Evolutionary conservation across 2,329 filamentous ascomycete genomes (phyloP), one percentile per base, ranked within the genome.

Genomic region (Cladosporium sp.): DNA sequence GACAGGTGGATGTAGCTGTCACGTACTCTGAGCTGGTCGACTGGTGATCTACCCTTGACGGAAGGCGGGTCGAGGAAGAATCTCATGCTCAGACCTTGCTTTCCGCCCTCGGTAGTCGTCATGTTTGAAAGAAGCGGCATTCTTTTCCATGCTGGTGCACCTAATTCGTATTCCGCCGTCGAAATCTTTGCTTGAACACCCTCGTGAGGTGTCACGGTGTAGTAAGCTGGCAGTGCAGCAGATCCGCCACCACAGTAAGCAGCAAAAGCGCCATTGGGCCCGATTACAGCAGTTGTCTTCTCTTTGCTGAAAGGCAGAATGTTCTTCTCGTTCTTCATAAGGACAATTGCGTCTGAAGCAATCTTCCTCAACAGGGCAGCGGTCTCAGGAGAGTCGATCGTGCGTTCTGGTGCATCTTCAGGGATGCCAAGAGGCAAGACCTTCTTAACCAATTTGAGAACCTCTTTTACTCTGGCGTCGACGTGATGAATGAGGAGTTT

Each of bases 241-340:
- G 68, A 70, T 2, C 71, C 71, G 22, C 71, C 71, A 30, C 71
- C 71, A 52, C 68, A 71, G 59, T 67, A 71, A 5, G 89, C 84
- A 59, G 80, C 87, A 1, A 84, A 85, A 64, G 88, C 82, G 1
- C 85, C 88, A 84, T 91, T 90, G 1, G 88, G 88, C 0, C 88
- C 88, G 65, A 91, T 88, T 15, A 91, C 85, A 4, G 87, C 87
- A 59, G 90, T 79, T 15, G 83, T 85, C n/a, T 85, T 86, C 7
- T 82, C 78, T 68, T 87, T 89, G 36, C 81, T 81, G 3, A 88
- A 71, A 0, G 89, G 89, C 1, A 92, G 76, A 0, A 87, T 70
- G 14, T 76, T 76, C 38, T 81, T 80, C 12, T 89, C 81, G 64
- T 92, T 92, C 74, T 91, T 90, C 51, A 92, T 49, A 38, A 73